Evolutionary conservation across 2,329 filamentous ascomycete species (phyloP).

Genomic region (Botrytis paeoniae): DNA sequence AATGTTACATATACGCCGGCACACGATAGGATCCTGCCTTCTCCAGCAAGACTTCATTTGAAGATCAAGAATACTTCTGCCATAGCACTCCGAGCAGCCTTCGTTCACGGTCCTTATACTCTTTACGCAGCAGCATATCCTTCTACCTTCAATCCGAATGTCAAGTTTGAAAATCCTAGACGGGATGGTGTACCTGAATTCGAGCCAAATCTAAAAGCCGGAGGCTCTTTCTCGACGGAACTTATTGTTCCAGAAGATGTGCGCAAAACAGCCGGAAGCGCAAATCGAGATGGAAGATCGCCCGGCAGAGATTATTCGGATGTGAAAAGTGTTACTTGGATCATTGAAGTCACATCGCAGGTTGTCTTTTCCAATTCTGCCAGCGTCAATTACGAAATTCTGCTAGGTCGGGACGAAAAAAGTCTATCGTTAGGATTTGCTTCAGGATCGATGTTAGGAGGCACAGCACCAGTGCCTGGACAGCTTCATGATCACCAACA

Average conservation of each 20-base stretch:
- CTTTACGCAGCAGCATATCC: conserved; percentile 86
- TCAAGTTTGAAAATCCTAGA: conserved; percentile 66
- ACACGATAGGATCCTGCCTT: conserved; percentile 83
- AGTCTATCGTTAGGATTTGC: conserved; percentile 64
- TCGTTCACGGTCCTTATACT: conserved; percentile 93
- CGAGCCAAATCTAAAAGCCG: conserved; percentile 94
- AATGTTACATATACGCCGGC: conserved; percentile 90
- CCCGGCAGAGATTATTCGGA: conserved; percentile 42
- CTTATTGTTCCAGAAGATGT: conserved; percentile 78
- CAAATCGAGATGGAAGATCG: conserved; percentile 43
- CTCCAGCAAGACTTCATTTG: conserved; percentile 75
- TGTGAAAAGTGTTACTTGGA: conserved; percentile 69
- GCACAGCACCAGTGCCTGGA: conserved; percentile 52
- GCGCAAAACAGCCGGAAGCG: conserved; percentile 57
- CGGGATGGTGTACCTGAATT: conserved; percentile 81
- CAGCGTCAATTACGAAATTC: conserved; percentile 80
- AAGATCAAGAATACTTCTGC: conserved; percentile 90
- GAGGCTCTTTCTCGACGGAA: conserved; percentile 78
- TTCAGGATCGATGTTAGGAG: conserved; percentile 40
- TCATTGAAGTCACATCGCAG: conserved; percentile 88
- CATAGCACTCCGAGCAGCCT: conserved; percentile 87
- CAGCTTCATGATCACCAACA: conserved; percentile 75
- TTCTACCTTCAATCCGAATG: conserved; percentile 76
- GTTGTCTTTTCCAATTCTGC: conserved; percentile 91
- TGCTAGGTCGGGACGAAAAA: conserved; percentile 82